Conservation (phyloP, 1,284 basidiomycete species). For the Ustilago shanxiensis region DNA sequence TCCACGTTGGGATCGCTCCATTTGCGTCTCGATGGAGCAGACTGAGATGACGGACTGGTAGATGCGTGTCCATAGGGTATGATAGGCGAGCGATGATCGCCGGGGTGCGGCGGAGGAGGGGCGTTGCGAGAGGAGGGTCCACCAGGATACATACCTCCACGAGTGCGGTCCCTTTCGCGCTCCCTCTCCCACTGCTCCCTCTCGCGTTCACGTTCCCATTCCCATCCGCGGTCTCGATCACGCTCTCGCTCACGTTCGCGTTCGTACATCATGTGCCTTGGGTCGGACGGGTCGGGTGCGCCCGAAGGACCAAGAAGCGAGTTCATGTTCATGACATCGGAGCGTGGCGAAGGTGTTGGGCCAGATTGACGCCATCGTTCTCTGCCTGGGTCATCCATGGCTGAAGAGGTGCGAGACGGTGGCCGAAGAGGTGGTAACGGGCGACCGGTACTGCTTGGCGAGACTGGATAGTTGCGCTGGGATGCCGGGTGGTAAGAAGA, state of each 20-base stretch:
- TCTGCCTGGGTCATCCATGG: slow-evolving; percentile 25
- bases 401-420: slow-evolving; percentile 34
- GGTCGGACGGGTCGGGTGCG: slow-evolving; percentile 19
- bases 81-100: slow-evolving; percentile 37
- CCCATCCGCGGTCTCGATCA: slow-evolving; percentile 31
- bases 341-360: slow-evolving; percentile 28
- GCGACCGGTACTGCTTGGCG: slow-evolving; percentile 16
- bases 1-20: slow-evolving; percentile 58
- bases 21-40: slow-evolving; percentile 50
- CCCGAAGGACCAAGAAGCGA: slow-evolving; percentile 54
- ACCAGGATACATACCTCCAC: slow-evolving; percentile 21
- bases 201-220: slow-evolving; percentile 31
- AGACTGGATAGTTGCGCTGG: slow-evolving; percentile 30
- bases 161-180: slow-evolving; percentile 32
- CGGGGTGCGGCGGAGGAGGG: slow-evolving; percentile 23
- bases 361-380: slow-evolving; percentile 38
- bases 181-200: slow-evolving; percentile 37
- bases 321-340: slow-evolving; percentile 61
- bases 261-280: slow-evolving; percentile 38
- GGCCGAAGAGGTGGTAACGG: slow-evolving; percentile 41
- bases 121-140: slow-evolving; percentile 33
- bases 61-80: slow-evolving; percentile 25
- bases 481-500: slow-evolving; percentile 25
- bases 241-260: slow-evolving; percentile 37
- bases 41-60: slow-evolving; percentile 43